Percentiles rank a stretch among this genome's conserved stretches.
Evolutionary conservation across 2,329 filamentous ascomycete species (phyloP).

Genomic region (Venturia oleaginea): DNA sequence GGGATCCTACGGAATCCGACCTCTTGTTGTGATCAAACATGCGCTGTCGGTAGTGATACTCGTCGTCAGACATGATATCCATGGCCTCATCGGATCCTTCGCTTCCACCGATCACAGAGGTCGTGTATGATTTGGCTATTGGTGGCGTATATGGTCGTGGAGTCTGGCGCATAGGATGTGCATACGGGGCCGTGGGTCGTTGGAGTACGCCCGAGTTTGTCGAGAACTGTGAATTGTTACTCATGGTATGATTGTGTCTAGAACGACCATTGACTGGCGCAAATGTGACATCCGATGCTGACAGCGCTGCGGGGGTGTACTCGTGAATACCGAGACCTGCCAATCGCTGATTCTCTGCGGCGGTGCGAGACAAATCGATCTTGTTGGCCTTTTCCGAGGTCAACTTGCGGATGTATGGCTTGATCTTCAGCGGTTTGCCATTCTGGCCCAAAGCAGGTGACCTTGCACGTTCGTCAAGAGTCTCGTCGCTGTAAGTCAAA

Average conservation of each 20-base stretch:
- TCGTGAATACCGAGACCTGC: conserved; percentile 47
- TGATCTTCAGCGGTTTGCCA: conserved; percentile 34
- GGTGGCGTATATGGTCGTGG: conserved; percentile 47
- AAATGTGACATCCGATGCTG: conserved; percentile 37
- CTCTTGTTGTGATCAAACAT: conserved; percentile 33
- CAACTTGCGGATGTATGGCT: conserved; percentile 47
- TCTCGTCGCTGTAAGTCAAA: not conserved
- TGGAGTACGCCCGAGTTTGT: conserved; percentile 37
- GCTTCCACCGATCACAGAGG: conserved; percentile 36
- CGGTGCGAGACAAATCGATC: conserved; percentile 47
- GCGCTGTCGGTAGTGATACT: conserved; percentile 30
- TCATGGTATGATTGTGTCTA: conserved; percentile 44
- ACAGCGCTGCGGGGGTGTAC: conserved; percentile 28
- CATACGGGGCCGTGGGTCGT: conserved; percentile 42
- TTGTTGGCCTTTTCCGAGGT: conserved; percentile 40
- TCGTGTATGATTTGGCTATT: conserved; percentile 39
- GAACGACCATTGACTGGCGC: conserved; percentile 24
- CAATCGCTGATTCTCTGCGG: conserved; percentile 43
- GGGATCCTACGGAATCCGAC: conserved; percentile 34
- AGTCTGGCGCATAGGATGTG: conserved; percentile 47
- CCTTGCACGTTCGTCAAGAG: not conserved
- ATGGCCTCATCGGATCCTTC: conserved; percentile 35
- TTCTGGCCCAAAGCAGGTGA: not conserved
- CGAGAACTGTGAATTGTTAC: conserved; percentile 46
- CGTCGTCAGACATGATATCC: conserved; percentile 39